Base-by-base conservation (phyloP, 1,284 basidiomycete genomes). In the Sparassis latifolia region DNA sequence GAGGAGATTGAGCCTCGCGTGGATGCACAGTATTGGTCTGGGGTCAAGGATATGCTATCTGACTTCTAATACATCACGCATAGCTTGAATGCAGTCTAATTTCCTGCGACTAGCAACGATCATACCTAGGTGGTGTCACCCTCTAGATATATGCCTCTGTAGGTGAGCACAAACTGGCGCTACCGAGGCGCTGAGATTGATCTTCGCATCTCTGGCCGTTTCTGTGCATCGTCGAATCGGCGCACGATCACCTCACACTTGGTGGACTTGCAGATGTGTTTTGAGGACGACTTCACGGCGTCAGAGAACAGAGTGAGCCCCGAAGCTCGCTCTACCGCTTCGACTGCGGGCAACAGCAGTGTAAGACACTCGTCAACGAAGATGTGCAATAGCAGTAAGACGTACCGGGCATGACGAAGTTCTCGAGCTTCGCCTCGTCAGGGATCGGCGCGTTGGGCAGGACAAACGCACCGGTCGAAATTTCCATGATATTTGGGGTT, bases 391-490 rank as follows among this genome's bases (percentile, higher is more conserved):
- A 20, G 42, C 10, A 31, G n/a, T n/a, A 29, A 38, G 2, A 66
- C 80, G 51, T 64, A 91, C 92, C 78, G 49, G 93, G 90, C 20
- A 87, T 82, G 42, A 88, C 72, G 64, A 97, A 97, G 52, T 75
- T 79, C 58, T 87, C 80, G 46, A 97, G 68, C 47, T 87, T 81
- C 2, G 88, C 79, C 38, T 86, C 80, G 58, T 98, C 93, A 0
- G 89, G 82, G 57, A 98, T 98, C 53, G 80, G 75, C 20, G 88
- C 82, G 66, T 98, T 97, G 0, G 95, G 95, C 3, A 97, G 77
- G 7, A 97, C 89, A 65, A 97, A 97, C n/a, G 94, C 94, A 30
- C 92, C 93, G 2, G 89, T 81, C 0, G 89, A 84, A 46, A 94
- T 75, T 59, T 96, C 91, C 7, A 78, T 75, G 10, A 85, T 66